A percentile compares a stretch with the other conserved stretches of the same genome.
Evolutionary conservation across 2,329 filamentous ascomycete genomes (phyloP).

Genomic region (Cladosporium sp.): DNA sequence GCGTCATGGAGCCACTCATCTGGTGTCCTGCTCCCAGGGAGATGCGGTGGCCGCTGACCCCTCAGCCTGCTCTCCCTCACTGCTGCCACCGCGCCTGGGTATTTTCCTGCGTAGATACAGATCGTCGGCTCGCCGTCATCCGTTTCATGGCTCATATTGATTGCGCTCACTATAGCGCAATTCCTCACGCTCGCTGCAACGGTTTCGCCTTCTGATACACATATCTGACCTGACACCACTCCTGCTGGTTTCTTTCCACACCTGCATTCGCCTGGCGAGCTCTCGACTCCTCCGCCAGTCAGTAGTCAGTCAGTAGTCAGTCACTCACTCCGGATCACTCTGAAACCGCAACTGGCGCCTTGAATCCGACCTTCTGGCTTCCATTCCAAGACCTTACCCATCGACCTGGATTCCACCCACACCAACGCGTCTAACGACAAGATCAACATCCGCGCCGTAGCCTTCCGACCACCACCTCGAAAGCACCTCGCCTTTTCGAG

Average conservation of each 20-base stretch:
- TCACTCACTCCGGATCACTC: conserved; percentile 19
- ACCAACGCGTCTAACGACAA: conserved; percentile 25
- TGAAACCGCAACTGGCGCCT: conserved; percentile 26
- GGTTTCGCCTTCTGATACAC: conserved; percentile 23
- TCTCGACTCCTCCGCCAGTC: conserved; percentile 20
- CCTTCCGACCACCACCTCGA: conserved; percentile 1
- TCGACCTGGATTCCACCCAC: conserved; percentile 35
- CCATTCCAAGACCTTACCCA: conserved; percentile 33
- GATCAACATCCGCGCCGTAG: conserved; percentile 14
- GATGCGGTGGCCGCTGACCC: conserved; percentile 22
- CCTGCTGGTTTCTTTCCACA: conserved; percentile 24
- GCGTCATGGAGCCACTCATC: conserved; percentile 36
- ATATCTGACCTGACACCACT: conserved; percentile 23
- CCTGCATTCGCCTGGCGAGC: conserved; percentile 19
- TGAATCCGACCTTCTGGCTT: conserved; percentile 34
- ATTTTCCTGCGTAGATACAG: conserved; percentile 24
- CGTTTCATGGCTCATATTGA: conserved; percentile 24
- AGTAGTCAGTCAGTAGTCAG: conserved; percentile 17
- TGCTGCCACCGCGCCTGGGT: conserved; percentile 18
- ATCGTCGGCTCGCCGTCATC: conserved; percentile 25
- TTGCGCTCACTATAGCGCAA: conserved; percentile 22
- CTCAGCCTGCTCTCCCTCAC: conserved; percentile 25
- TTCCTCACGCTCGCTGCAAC: conserved; percentile 23
- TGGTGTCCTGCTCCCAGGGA: conserved; percentile 22
- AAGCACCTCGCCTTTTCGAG: conserved; percentile 8